These are phyloP conservation scores for Heimioporus retisporus DNA, from an alignment of 1,284 basidiomycete genomes.

Conservation along the genomic window DNA sequence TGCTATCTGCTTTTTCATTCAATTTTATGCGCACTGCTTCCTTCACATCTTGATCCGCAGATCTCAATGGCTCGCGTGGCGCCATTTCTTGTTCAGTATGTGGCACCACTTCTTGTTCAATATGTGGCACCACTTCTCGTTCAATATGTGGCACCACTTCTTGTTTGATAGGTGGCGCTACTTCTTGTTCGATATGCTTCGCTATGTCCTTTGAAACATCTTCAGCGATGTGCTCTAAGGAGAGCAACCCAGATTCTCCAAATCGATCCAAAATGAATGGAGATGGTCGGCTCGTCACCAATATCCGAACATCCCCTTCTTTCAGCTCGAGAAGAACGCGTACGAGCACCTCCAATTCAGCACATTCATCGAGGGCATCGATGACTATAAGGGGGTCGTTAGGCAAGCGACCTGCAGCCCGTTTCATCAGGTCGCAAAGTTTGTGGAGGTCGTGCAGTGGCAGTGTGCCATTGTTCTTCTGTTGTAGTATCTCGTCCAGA, in stretches of 20 bases:
- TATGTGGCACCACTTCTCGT: too few relatives aligned
- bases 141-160: too few relatives aligned
- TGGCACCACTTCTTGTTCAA: too few relatives aligned
- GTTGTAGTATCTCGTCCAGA: slow-evolving; percentile 9
- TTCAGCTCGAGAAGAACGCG: neutral
- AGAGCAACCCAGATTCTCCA: neutral
- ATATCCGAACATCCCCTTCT: slow-evolving; percentile 2
- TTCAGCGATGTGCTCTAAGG: neutral
- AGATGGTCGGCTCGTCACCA: slow-evolving; percentile 12
- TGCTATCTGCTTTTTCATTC: slow-evolving; percentile 6
- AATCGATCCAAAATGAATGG: slow-evolving; percentile 1
- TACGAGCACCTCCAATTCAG: slow-evolving; percentile 6
- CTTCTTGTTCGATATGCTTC: neutral
- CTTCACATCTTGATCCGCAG: neutral
- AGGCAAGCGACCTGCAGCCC: neutral
- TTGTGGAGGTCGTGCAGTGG: slow-evolving; percentile 2
- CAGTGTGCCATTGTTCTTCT: neutral
- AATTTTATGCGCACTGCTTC: neutral
- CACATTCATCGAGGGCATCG: slow-evolving; percentile 14
- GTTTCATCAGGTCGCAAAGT: neutral
- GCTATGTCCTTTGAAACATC: slow-evolving; percentile 1
- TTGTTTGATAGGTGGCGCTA: too few relatives aligned
- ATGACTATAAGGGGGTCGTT: slow-evolving; percentile 10
- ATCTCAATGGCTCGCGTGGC: neutral
- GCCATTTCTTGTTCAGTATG: neutral